Conservation (phyloP, 2,329 filamentous ascomycete genomes). For the Metarhizium rileyi region DNA sequence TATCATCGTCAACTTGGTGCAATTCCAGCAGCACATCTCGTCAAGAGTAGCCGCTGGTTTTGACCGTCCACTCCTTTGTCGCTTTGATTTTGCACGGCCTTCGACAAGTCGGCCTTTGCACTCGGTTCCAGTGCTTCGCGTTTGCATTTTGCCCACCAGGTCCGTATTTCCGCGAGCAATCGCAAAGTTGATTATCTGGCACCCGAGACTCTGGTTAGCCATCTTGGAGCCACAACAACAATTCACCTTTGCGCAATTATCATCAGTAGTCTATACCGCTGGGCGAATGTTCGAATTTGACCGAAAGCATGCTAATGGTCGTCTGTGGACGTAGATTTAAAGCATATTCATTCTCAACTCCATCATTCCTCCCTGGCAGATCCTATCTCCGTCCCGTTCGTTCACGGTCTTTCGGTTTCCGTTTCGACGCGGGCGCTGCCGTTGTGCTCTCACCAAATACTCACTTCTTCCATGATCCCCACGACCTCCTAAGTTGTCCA, state of each 20-base stretch:
- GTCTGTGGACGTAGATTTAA: not conserved
- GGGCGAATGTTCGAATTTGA: not conserved
- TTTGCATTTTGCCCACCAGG: slow-evolving; percentile 7
- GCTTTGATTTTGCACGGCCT: slow-evolving; percentile 19
- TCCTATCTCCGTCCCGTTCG: not conserved
- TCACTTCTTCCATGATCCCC: slow-evolving; percentile 29
- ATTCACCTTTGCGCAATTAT: not conserved
- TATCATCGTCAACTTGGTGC: slow-evolving; percentile 30
- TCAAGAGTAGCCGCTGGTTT: slow-evolving; percentile 45
- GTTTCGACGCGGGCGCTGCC: not conserved
- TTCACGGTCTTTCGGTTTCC: not conserved
- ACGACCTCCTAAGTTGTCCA: slow-evolving; percentile 26
- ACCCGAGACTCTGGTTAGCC: no score
- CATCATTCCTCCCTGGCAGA: not conserved
- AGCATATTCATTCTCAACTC: not conserved
- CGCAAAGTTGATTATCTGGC: not conserved
- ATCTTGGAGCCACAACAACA: not conserved
- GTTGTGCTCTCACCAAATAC: not conserved
- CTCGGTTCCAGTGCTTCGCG: slow-evolving; percentile 6
- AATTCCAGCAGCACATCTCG: slow-evolving; percentile 45
- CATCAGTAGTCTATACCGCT: not conserved
- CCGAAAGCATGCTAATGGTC: not conserved
- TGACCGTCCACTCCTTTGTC: slow-evolving; percentile 48
- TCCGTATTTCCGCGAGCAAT: slow-evolving; percentile 1
- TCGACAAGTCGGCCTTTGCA: slow-evolving; percentile 8